Percentiles rank a stretch among this genome's conserved stretches.
phyloP scores from a whole-genome alignment of 176 grass and related monocot species.

The Chrysopogon serrulatus region DNA sequence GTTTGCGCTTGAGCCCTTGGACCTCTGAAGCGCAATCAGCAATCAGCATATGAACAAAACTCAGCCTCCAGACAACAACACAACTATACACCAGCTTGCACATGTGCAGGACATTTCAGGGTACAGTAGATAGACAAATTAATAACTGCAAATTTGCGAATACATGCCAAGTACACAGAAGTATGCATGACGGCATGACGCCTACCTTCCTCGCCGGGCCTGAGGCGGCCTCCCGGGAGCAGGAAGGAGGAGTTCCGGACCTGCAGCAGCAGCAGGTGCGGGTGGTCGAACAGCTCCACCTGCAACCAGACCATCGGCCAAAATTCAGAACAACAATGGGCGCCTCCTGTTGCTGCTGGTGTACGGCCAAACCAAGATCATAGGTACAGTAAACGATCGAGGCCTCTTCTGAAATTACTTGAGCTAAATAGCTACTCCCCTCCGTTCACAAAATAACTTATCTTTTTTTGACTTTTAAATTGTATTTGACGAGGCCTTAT shows the following conservation, averaged over 20 bases:
- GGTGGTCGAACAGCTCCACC: constrained; percentile 58
- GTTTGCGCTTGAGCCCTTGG: constrained; percentile 60
- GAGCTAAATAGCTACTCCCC: too few relatives aligned
- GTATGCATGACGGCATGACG: too few relatives aligned
- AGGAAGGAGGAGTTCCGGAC: constrained; percentile 61
- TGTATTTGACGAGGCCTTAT: too few relatives aligned
- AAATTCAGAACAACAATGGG: not conserved
- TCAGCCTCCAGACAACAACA: not conserved
- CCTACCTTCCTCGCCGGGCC: constrained; percentile 50
- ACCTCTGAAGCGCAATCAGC: constrained; percentile 28
- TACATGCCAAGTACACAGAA: not conserved
- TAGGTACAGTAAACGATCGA: not conserved
- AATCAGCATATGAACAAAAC: not conserved
- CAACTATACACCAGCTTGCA: not conserved
- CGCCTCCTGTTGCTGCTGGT: not conserved
- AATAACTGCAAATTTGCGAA: not conserved
- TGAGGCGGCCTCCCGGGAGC: constrained; percentile 53
- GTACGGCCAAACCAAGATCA: not conserved
- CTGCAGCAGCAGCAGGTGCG: constrained; percentile 58
- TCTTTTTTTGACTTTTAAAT: too few relatives aligned
- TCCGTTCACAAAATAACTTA: too few relatives aligned
- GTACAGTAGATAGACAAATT: not conserved
- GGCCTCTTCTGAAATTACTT: not conserved
- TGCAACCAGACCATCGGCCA: not conserved
- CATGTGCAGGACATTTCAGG: not conserved